These are phyloP conservation scores for Colletotrichum sp. DNA, from an alignment of 2,329 filamentous ascomycete genomes.

Conservation along the genomic window DNA sequence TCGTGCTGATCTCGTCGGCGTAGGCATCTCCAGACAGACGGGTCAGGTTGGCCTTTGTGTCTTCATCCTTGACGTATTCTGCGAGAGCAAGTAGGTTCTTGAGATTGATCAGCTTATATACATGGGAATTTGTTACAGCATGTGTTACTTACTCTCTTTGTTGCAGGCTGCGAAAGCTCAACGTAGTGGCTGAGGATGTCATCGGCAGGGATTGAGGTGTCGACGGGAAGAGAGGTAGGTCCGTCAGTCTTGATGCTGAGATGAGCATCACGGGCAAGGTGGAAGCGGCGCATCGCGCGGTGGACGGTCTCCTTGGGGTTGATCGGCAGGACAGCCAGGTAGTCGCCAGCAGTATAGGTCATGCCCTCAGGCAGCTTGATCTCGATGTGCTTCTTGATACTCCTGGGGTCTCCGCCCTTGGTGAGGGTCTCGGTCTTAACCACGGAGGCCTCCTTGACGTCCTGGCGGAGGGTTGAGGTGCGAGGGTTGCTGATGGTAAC, in stretches of 20 bases:
- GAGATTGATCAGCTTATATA: constrained; percentile 20
- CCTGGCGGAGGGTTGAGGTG: constrained; percentile 61
- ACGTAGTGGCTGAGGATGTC: constrained; percentile 74
- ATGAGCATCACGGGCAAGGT: constrained; percentile 71
- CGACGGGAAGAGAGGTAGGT: constrained; percentile 59
- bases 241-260: constrained; percentile 62
- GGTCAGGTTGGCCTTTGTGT: constrained; percentile 34
- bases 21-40: constrained; percentile 43
- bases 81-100: constrained; percentile 37
- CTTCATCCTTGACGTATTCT: constrained; percentile 37
- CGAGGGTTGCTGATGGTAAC: constrained; percentile 60
- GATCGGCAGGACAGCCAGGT: constrained; percentile 75
- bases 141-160: constrained; percentile 59
- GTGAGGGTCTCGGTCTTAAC: constrained; percentile 58
- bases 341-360: constrained; percentile 76
- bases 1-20: constrained; percentile 44
- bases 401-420: constrained; percentile 36
- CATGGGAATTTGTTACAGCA: background rate
- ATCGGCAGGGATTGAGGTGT: constrained; percentile 62
- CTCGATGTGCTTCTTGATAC: constrained; percentile 70
- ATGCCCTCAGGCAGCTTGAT: constrained; percentile 70
- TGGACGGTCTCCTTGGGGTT: constrained; percentile 69
- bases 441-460: constrained; percentile 66
- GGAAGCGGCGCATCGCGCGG: constrained; percentile 71
- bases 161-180: constrained; percentile 75